Base-by-base conservation (phyloP, 163 green algal genomes). In the Chlorella variabilis region DNA sequence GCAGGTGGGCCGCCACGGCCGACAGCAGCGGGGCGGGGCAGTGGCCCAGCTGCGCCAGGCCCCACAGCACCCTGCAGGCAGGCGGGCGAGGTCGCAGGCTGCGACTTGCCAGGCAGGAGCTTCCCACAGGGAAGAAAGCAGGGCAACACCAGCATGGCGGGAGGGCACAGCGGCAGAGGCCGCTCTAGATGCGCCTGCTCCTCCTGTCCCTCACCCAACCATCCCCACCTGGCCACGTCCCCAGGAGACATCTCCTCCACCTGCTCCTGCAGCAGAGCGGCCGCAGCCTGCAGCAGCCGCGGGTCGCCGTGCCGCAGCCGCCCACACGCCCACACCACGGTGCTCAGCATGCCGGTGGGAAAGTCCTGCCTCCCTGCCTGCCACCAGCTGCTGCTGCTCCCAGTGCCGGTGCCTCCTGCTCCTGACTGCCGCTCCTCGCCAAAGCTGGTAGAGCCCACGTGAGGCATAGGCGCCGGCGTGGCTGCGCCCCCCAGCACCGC, bases 11-110 rank as follows among this genome's bases (percentile, higher is more conserved):
- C 1, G 62, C 31, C 27, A 83, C 25, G 7, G 65, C 38, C 3
- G 41, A 41, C 3, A 83, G 51, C 51, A 83, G 66, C 17, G 13
- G 49, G 11, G 67, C 20, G 1, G 65, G 77, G 49, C 36, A 69
- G 65, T 63, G 68, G 17, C 66, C 66, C 34, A 77, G 66, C n/a
- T 83, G 77, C 11, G 49, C 77, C 9, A 83, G 77, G 38, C 77
- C 66, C 36, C 48, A 70, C 51, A 83, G 51, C 45, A 67, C 63
- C 34, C 77, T 82, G 75, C 21, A 39, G 31, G 17, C 15, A 17
- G 6, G 20, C 4, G 27, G 63, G 29, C 39, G 63, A 36, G 5
- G 17, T 51, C 20, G 13, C 31, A 29, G 15, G 63, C 1, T 33
- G 31, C 15, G 62, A 15, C 29, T 29, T 34, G 33, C 20, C 34